Percentiles rank a stretch among this genome's conserved stretches.
phyloP scores from a whole-genome alignment of 192 early-diverging fungal genomes.

The Coemansia biformis region DNA sequence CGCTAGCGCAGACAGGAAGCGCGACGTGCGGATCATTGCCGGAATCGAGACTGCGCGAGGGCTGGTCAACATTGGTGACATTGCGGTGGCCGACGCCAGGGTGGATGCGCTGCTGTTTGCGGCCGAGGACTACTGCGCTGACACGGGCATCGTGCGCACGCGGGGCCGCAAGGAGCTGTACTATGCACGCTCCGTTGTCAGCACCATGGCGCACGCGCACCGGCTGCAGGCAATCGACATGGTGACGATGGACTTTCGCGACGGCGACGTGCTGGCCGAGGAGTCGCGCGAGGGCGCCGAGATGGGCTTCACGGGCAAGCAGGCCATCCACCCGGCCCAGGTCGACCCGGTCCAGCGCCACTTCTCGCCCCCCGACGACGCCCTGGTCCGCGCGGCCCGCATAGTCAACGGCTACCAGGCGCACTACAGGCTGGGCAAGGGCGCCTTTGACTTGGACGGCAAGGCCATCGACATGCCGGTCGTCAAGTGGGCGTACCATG shows the following conservation, averaged over 20 bases:
- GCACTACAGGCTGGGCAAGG: constrained; percentile 66
- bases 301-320: constrained; percentile 96
- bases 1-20: constrained; percentile 57
- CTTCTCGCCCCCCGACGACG: constrained; percentile 68
- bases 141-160: constrained; percentile 76
- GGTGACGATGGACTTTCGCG: constrained; percentile 85
- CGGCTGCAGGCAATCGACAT: constrained; percentile 91
- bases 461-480: constrained; percentile 91
- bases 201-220: constrained; percentile 75
- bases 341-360: constrained; percentile 72
- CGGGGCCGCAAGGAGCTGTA: constrained; percentile 66
- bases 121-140: constrained; percentile 94
- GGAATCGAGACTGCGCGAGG: constrained; percentile 85
- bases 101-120: constrained; percentile 85
- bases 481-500: constrained; percentile 82
- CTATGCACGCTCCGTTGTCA: constrained; percentile 72
- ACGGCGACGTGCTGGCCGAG: constrained; percentile 60
- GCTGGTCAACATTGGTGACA: constrained; percentile 79
- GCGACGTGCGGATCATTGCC: constrained; percentile 74
- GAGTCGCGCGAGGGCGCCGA: constrained; percentile 81
- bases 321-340: constrained; percentile 90
- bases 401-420: constrained; percentile 69
- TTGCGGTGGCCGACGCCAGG: constrained; percentile 65
- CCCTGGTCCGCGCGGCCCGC: constrained; percentile 59
- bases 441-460: constrained; percentile 88